Evolutionary conservation across 768 basidiomycete species (phyloP).

Genomic region (Naganishia antarctica): DNA sequence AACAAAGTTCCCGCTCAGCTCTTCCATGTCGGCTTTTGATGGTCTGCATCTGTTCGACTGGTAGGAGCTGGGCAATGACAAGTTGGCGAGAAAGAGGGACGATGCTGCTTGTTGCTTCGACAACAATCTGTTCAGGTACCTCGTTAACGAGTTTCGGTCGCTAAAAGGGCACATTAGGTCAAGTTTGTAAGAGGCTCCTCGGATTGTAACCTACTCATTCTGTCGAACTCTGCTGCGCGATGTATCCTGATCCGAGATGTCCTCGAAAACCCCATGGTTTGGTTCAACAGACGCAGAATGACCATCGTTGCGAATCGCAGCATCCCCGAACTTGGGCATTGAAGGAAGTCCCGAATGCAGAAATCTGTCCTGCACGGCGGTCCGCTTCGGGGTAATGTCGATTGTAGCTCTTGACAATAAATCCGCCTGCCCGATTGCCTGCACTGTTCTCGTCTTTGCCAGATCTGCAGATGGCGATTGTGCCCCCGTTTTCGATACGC

Average conservation of each 20-base stretch:
- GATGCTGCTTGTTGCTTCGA: conserved; percentile 12
- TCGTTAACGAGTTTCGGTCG: not conserved
- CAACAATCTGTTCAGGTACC: not conserved
- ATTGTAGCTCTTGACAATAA: not conserved
- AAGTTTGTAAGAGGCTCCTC: not conserved
- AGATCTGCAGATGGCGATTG: not conserved
- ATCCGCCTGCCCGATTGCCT: not conserved
- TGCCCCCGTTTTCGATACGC: not conserved
- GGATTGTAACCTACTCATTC: not conserved
- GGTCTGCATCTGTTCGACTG: not conserved
- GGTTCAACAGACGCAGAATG: not conserved
- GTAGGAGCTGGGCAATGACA: not conserved
- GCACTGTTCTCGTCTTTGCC: not conserved
- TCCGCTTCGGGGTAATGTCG: not conserved
- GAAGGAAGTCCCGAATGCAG: not conserved
- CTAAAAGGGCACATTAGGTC: not conserved
- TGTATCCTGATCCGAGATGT: not conserved
- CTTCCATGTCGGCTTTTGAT: not conserved
- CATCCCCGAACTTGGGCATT: not conserved
- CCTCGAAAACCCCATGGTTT: not conserved
- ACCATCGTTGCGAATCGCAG: not conserved
- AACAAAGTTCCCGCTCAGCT: not conserved
- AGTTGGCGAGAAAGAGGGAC: conserved; percentile 12
- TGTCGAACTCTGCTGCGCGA: not conserved
- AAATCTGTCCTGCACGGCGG: not conserved